Percentiles rank a stretch among this genome's conserved stretches.
Evolutionary conservation across 768 basidiomycete genomes (phyloP).

Genomic region (Hericium alpestre): DNA sequence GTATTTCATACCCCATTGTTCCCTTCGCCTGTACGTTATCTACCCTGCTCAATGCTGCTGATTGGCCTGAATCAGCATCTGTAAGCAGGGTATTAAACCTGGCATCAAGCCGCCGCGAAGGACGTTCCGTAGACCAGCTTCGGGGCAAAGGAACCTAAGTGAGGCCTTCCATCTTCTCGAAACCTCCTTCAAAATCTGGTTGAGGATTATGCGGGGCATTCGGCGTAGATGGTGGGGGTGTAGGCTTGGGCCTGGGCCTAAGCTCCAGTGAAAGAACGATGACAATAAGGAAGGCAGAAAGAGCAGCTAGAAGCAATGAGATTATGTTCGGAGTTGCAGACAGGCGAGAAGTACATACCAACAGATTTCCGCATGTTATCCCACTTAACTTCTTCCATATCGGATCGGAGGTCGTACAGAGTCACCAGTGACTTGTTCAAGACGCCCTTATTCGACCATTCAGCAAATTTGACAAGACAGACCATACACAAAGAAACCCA

Average conservation of each 20-base stretch:
- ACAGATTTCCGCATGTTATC: conserved; percentile 81
- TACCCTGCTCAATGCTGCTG: too few relatives aligned
- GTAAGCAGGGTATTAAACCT: background rate
- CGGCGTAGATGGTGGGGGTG: conserved; percentile 18
- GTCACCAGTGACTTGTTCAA: conserved; percentile 64
- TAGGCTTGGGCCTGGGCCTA: conserved; percentile 30
- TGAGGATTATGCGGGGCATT: conserved; percentile 1
- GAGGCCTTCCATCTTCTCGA: conserved; percentile 2
- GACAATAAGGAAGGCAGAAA: conserved; percentile 55
- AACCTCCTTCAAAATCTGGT: conserved; percentile 1
- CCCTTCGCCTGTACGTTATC: too few relatives aligned
- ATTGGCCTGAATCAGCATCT: too few relatives aligned
- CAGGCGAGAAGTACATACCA: conserved; percentile 31
- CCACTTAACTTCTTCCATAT: conserved; percentile 81
- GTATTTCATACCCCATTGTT: background rate
- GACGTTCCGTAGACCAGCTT: background rate
- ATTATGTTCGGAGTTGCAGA: background rate
- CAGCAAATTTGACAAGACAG: background rate
- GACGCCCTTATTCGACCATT: conserved; percentile 41
- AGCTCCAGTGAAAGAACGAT: conserved; percentile 67
- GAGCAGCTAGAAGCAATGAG: conserved; percentile 33
- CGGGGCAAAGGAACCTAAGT: background rate
- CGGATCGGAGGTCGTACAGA: conserved; percentile 69
- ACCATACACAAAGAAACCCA: conserved; percentile 19
- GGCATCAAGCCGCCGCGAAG: background rate